Evolutionary conservation across 495 filamentous ascomycete genomes (phyloP), one percentile per base, ranked within the genome.

Genomic region (Aspergillus coremiiformis): DNA sequence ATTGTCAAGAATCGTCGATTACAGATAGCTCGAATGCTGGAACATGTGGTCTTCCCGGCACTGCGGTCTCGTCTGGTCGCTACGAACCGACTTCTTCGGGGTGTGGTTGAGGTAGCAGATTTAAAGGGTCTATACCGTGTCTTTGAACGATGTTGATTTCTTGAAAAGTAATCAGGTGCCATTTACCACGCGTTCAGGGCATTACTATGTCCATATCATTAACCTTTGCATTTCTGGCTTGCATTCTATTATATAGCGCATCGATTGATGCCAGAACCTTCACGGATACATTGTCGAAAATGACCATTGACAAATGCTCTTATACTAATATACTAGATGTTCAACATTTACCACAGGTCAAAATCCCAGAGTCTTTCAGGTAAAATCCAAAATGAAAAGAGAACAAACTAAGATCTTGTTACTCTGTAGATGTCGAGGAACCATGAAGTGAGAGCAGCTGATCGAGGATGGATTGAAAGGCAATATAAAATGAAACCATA

Each of bases 51-150:
- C 46, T 99, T 97, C 59, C 93, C 93, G 5, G 87, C 90, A 3
- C 83, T 96, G 55, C 86, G 87, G 66, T 78, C 84, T 5, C 76
- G 90, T 47, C 66, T 99, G 30, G 85, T 97, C 53, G 91, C 90
- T 22, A 95, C 92, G 37, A 85, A 79, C 52, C 75, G 78, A 19
- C 68, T 97, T 58, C 78, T 96, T 66, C 78, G 80, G 50, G 87
- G 84, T 17, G 82, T 95, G 24, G 75, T 94, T 14, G 93, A 99
- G 70, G 83, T 96, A 22, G 94, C 94, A 0, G 87, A 96, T 74
- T 69, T 97, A 51, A 97, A 96, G 66, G 91, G 94, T 4, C 65
- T 99, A 45, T 99, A 99, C 68, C 75, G 88, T 37, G 91, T 96
- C n/a, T 99, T 99, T 74, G 94, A 99, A 70, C 78, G 94, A 44